Evolutionary conservation across 495 filamentous ascomycete species (phyloP), one percentile per base, ranked within the genome.

Genomic region (Penicillium argentinense): DNA sequence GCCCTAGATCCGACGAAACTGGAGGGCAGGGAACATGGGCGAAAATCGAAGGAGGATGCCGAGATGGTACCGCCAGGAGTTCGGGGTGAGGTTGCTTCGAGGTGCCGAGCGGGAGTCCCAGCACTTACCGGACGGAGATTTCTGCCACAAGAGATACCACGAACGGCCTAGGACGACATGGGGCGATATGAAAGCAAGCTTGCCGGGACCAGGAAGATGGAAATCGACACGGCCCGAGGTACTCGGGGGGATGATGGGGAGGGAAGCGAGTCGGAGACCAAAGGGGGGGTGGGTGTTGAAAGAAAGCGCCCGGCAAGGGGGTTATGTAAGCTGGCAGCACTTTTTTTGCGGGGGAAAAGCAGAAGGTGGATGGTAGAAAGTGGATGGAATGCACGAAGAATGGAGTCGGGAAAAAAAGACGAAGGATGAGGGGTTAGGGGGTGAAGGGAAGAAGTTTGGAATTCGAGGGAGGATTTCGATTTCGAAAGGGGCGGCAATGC

Each of bases 161-260:
- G 39, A 56, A 46, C 26, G 39, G 54, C 48, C 60, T 75, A 74
- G 45, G 64, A 63, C 66, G 68, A 72, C 72, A 69, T 72, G 64
- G 64, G 62, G 67, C 42, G 64, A 60, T 57, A 39, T 9, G 43
- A 51, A 45, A 36, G 8, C 21, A 42, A 39, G 32, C 24, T 34
- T 30, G 49, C 37, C 12, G 39, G 42, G 23, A 51, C 42, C 34
- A 56, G 21, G 34, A 22, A 36, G 34, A 32, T 25, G 24, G 21
- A 21, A 38, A 32, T 23, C 28, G 36, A 37, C 29, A 40, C 14
- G 23, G 45, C 54, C 53, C 51, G 45, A 53, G 25, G 45, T 39
- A 50, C 45, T 53, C 58, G 53, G 51, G 50, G 42, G 36, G 36
- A 50, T n/a, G n/a, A n/a, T n/a, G 49, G 45, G 46, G 43, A 43